phyloP scores from a whole-genome alignment of 2,329 filamentous ascomycete species.

The Huntiella moniliformis region DNA sequence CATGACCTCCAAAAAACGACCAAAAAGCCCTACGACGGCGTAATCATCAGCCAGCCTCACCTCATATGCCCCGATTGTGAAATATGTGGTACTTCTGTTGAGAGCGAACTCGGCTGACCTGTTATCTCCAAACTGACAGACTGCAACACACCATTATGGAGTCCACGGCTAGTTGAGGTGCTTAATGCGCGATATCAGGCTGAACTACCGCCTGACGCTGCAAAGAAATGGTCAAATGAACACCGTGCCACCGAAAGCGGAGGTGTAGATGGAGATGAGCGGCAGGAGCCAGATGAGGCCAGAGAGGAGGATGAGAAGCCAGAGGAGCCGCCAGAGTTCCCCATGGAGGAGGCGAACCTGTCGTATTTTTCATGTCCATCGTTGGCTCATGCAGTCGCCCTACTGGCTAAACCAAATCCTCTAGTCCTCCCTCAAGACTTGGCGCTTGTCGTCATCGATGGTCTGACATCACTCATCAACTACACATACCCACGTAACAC shows the following conservation, averaged over 20 bases:
- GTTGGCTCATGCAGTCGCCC: constrained; percentile 55
- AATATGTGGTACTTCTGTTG: not conserved
- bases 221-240: constrained; percentile 1
- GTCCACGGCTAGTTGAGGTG: constrained; percentile 16
- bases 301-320: constrained; percentile 7
- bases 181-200: constrained; percentile 8
- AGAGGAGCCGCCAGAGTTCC: constrained; percentile 4
- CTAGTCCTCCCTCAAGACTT: constrained; percentile 43
- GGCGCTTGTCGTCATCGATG: constrained; percentile 57
- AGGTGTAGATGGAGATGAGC: not conserved
- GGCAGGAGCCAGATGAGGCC: constrained; percentile 14
- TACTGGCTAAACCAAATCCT: constrained; percentile 49
- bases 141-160: constrained; percentile 26
- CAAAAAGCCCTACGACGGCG: no score
- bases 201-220: not conserved
- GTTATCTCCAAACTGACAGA: constrained; percentile 18
- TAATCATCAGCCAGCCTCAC: no score
- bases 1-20: no score
- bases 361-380: constrained; percentile 34
- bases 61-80: no score
- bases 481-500: constrained; percentile 50
- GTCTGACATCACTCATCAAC: constrained; percentile 57
- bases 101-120: constrained; percentile 4
- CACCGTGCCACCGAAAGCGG: constrained; percentile 8
- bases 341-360: constrained; percentile 17